phyloP scores from a whole-genome alignment of 2,329 filamentous ascomycete species.

The Fusarium sarcochroum region DNA sequence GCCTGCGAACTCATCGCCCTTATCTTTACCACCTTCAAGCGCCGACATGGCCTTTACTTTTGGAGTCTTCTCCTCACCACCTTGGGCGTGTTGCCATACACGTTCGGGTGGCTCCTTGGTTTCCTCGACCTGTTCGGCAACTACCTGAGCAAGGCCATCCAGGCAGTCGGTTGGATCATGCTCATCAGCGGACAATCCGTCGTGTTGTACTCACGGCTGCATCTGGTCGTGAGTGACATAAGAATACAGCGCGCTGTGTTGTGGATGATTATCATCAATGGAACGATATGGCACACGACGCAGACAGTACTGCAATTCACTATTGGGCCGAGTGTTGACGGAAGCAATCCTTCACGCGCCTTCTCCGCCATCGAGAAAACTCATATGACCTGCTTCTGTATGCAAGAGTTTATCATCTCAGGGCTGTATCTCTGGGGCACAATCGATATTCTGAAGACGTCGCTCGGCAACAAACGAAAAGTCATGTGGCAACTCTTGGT shows the following conservation, averaged over 20 bases:
- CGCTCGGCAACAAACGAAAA: conserved; percentile 22
- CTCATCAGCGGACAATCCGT: conserved; percentile 28
- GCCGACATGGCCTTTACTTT: conserved; percentile 13
- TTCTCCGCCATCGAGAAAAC: conserved; percentile 24
- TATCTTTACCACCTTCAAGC: conserved; percentile 21
- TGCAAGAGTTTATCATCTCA: conserved; percentile 26
- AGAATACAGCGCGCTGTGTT: conserved; percentile 19
- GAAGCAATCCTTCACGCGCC: neutral
- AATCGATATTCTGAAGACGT: conserved; percentile 23
- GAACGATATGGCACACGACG: conserved; percentile 22
- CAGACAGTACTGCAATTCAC: conserved; percentile 20
- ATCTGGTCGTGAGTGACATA: neutral
- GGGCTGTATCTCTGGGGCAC: conserved; percentile 20
- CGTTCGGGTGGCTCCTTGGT: conserved; percentile 13
- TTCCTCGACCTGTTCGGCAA: conserved; percentile 2
- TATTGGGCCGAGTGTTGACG: neutral
- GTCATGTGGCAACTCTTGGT: conserved; percentile 32
- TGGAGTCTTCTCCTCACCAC: conserved; percentile 19
- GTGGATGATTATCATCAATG: conserved; percentile 30
- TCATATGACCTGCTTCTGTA: conserved; percentile 26
- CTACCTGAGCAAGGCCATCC: conserved; percentile 17
- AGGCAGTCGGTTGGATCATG: conserved; percentile 12
- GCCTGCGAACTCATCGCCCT: conserved; percentile 17
- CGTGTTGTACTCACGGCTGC: conserved; percentile 13
- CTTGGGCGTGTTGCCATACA: conserved; percentile 19